These are phyloP conservation scores for Phytophthora multivora DNA, from an alignment of 352 stramenopile species.

Conservation along the genomic window DNA sequence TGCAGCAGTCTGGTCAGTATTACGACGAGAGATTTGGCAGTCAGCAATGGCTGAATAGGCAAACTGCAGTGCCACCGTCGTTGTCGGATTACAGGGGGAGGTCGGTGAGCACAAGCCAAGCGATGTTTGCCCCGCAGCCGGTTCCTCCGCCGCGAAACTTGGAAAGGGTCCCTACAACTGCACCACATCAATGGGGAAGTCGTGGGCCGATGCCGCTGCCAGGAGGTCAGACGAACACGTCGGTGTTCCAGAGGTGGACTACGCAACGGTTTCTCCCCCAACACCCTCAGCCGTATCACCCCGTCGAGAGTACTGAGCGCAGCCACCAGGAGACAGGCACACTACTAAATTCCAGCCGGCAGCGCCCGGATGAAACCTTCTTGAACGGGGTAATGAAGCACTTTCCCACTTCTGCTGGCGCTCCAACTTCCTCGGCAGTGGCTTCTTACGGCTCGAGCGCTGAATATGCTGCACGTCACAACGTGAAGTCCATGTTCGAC, in stretches of 20 bases:
- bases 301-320: neutral
- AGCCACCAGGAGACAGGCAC: neutral
- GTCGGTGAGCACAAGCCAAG: constrained; percentile 4
- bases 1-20: constrained; percentile 1
- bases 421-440: neutral
- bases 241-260: constrained; percentile 3
- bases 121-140: constrained; percentile 19
- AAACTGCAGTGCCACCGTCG: neutral
- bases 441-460: constrained; percentile 5
- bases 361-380: constrained; percentile 11
- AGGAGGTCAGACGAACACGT: constrained; percentile 6
- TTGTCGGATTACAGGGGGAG: constrained; percentile 8
- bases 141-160: constrained; percentile 5
- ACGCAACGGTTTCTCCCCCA: constrained; percentile 8
- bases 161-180: neutral
- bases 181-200: constrained; percentile 13
- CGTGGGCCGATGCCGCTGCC: constrained; percentile 1
- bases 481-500: neutral
- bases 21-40: neutral
- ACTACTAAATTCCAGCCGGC: neutral
- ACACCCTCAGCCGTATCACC: constrained; percentile 18
- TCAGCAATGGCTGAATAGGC: constrained; percentile 3
- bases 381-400: constrained; percentile 19
- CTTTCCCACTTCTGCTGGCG: constrained; percentile 1
- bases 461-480: neutral